These are phyloP conservation scores for Candida nonsorbophila DNA, from an alignment of 805 yeast species.

Conservation along the genomic window DNA sequence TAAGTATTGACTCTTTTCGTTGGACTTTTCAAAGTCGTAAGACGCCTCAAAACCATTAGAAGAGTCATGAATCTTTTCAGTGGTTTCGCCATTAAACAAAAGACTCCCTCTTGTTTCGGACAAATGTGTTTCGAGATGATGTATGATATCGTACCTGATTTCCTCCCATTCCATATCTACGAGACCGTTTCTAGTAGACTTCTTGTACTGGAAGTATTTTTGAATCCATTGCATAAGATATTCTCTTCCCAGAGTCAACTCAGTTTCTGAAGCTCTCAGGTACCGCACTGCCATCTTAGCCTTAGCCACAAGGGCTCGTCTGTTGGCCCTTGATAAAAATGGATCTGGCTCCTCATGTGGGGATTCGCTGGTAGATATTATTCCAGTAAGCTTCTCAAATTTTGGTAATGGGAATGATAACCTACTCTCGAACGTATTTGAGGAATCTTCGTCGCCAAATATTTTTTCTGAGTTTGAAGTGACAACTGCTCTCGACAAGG, in stretches of 20 bases:
- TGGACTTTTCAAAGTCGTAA: conserved; percentile 27
- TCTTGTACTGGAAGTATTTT: conserved; percentile 32
- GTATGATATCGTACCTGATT: conserved; percentile 29
- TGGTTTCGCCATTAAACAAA: not conserved
- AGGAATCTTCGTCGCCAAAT: not conserved
- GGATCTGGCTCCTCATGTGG: too few species aligned
- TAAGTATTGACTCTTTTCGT: conserved; percentile 22
- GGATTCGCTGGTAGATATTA: too few species aligned
- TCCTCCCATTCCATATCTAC: conserved; percentile 41
- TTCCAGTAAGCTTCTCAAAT: not conserved
- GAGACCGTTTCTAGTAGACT: conserved; percentile 27
- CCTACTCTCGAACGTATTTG: too few species aligned
- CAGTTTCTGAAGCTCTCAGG: conserved; percentile 2
- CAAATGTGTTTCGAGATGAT: conserved; percentile 31
- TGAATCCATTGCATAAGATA: conserved; percentile 24
- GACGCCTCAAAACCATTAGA: conserved; percentile 12
- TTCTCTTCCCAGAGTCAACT: conserved; percentile 20
- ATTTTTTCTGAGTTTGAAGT: not conserved
- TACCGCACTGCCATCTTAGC: not conserved
- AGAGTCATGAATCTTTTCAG: not conserved
- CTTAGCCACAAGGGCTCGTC: too few species aligned
- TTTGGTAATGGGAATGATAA: not conserved
- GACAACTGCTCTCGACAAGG: not conserved
- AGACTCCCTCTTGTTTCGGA: conserved; percentile 29
- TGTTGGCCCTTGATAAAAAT: too few species aligned